Evolutionary conservation across 2,329 filamentous ascomycete genomes (phyloP), one percentile per base, ranked within the genome.

Genomic region (Bipolaris gigantea): DNA sequence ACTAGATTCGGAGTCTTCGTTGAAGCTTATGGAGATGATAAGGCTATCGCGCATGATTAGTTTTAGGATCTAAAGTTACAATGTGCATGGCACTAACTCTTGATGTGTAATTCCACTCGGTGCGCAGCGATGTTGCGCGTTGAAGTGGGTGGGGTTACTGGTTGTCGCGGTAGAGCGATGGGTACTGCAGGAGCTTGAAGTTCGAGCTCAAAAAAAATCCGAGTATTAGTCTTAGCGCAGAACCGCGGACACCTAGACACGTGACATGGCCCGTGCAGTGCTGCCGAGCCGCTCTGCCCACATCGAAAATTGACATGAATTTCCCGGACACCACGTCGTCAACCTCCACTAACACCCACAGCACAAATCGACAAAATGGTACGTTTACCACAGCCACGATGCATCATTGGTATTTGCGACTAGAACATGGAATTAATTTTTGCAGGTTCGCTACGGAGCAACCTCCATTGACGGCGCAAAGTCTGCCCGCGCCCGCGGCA

Each of bases 401-500:
- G 46, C 51, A 45, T 46, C 19, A 19, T 36, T 9, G 19, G 27
- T 13, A 56, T 40, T 36, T 48, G 40, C 48, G 30, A n/a, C 52
- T 49, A 60, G 60, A 60, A 53, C 36, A 57, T 53, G 57, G 56
- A 53, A 60, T 63, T 71, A 70, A 71, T 64, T 62, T 52, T 48
- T 50, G 48, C 66, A 73, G 71, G 71, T 73, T 66, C 71, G 71
- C 64, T 73, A 73, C 71, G 71, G 65, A 66, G 70, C 70, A 59
- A 66, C 65, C 63, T 57, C 53, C 57, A 71, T 73, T 63, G 68
- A 72, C 61, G 71, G 71, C 67, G 70, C 69, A 70, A 73, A 73
- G 87, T 96, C 90, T 83, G 94, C 94, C 81, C 91, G 93, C 84
- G 89, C 93, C 78, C 92, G 94, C 82, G 94, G 95, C 81, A 92